Evolutionary conservation across 805 yeast species (phyloP), one percentile per base, ranked within the genome.

Genomic region (Ogataea methanolica): DNA sequence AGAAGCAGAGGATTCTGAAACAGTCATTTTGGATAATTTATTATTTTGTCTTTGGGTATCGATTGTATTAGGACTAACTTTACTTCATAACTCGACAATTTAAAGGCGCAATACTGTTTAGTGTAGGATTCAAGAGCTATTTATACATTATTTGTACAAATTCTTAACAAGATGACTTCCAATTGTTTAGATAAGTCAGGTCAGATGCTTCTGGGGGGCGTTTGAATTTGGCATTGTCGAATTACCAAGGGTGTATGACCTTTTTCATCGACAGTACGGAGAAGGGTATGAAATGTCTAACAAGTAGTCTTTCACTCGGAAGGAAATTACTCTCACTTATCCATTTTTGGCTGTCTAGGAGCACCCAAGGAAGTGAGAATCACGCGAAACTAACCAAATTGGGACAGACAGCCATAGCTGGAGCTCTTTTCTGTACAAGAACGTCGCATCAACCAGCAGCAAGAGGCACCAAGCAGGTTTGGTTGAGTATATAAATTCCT

Each of bases 1-100:
- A 22, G 56, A 46, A 6, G 46, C 7, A 6, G 23, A 8, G 39
- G 23, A 21, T 23, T 39, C 41, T 1, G 36, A n/a, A n/a, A 45
- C 39, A 22, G 60, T 56, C 60, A 57, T 57, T 19, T 22, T 48
- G 12, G 41, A 33, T 33, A 19, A 8, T 21, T 34, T 8, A n/a
- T 33, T 19, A n/a, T 36, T 29, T 7, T 37, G 3, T 22, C 7
- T 26, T 42, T 42, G 39, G 8, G 12, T 19, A 12, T 40, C 35
- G 12, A 16, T 16, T 2, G 31, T 9, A n/a, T 12, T 16, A 16
- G 16, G 16, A 7, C 9, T 17, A 6, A 3, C 9, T 15, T 36
- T 17, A 12, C 21, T 36, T 36, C 21, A 36, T 36, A 36, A 23
- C 21, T 36, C 6, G 14, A 17, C 8, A 14, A 15, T 6, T 12